Conservation (phyloP, 805 yeast genomes). For the Teunomyces stri region DNA sequence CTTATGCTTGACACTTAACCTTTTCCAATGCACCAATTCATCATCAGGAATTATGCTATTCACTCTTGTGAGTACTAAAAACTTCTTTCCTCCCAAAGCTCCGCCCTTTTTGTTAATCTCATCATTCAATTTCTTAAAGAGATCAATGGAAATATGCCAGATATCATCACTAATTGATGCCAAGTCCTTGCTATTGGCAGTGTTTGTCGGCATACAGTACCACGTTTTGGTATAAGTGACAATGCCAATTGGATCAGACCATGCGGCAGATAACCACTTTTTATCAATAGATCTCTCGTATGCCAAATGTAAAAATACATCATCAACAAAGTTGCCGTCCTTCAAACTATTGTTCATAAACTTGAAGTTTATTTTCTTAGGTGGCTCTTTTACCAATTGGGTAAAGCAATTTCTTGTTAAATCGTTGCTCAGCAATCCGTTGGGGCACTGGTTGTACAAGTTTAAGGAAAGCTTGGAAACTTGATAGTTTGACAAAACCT, state of each 20-base stretch:
- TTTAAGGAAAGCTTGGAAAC: constrained; percentile 48
- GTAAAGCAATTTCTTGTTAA: constrained; percentile 21
- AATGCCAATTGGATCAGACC: constrained; percentile 83
- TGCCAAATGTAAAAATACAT: constrained; percentile 78
- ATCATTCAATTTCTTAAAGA: constrained; percentile 38
- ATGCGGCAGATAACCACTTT: constrained; percentile 82
- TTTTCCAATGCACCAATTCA: constrained; percentile 75
- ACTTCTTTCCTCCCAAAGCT: constrained; percentile 50
- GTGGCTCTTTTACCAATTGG: constrained; percentile 37
- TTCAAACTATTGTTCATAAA: constrained; percentile 23
- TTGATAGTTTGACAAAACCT: constrained; percentile 31
- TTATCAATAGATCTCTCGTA: constrained; percentile 80
- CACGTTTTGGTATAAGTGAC: constrained; percentile 63
- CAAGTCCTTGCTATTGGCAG: constrained; percentile 13
- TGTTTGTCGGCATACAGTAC: constrained; percentile 40
- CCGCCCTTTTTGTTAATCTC: constrained; percentile 27
- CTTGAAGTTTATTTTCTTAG: constrained; percentile 34
- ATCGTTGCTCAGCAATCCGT: constrained; percentile 13
- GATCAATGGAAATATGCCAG: constrained; percentile 54
- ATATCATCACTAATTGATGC: constrained; percentile 62
- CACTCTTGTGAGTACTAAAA: constrained; percentile 64
- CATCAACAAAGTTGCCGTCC: constrained; percentile 47
- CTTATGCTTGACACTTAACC: constrained; percentile 58
- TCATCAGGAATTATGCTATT: constrained; percentile 79
- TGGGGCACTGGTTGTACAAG: constrained; percentile 58